Percentiles rank a stretch among this genome's conserved stretches.
phyloP scores from a whole-genome alignment of 176 grass and related monocot genomes.

The Raddia distichophylla region DNA sequence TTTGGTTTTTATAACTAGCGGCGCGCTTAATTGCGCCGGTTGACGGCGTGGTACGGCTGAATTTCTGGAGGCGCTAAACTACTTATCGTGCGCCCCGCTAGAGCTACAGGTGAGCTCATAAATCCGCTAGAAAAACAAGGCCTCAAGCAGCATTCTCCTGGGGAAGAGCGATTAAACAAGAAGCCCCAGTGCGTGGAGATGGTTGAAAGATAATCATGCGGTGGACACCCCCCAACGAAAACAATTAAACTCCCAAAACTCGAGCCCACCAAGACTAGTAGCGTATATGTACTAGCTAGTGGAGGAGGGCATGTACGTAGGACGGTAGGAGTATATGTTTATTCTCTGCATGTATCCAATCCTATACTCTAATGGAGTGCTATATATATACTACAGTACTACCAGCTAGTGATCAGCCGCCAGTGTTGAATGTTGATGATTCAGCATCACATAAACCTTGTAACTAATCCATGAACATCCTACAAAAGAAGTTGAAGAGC shows the following conservation, averaged over 20 bases:
- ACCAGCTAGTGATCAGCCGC: background rate
- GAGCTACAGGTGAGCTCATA: slow-evolving; percentile 46
- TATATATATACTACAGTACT: background rate
- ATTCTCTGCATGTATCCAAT: slow-evolving; percentile 3
- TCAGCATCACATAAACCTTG: slow-evolving; percentile 5
- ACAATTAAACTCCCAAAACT: slow-evolving; percentile 28
- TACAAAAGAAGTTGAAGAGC: background rate
- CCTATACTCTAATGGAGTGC: slow-evolving; percentile 13
- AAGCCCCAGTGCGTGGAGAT: slow-evolving; percentile 36
- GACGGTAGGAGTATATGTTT: slow-evolving; percentile 22
- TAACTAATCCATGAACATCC: slow-evolving; percentile 46
- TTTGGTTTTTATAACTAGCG: slow-evolving; percentile 28
- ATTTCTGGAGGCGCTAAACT: slow-evolving; percentile 35
- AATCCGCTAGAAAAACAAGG: slow-evolving; percentile 44
- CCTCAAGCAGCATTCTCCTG: slow-evolving; percentile 41
- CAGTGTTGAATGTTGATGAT: background rate
- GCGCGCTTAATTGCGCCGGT: slow-evolving; percentile 6
- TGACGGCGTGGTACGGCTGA: slow-evolving; percentile 51
- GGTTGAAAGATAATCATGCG: slow-evolving; percentile 31
- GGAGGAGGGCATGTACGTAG: background rate
- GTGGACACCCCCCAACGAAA: slow-evolving; percentile 46
- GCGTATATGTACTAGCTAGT: background rate
- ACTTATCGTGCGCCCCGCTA: slow-evolving; percentile 53
- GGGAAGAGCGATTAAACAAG: slow-evolving; percentile 41
- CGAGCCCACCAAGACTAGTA: slow-evolving; percentile 12